A percentile compares a stretch with the other conserved stretches of the same genome.
These are phyloP conservation scores for Remersonia thermophila DNA, from an alignment of 2,329 filamentous ascomycete species.

Conservation along the genomic window DNA sequence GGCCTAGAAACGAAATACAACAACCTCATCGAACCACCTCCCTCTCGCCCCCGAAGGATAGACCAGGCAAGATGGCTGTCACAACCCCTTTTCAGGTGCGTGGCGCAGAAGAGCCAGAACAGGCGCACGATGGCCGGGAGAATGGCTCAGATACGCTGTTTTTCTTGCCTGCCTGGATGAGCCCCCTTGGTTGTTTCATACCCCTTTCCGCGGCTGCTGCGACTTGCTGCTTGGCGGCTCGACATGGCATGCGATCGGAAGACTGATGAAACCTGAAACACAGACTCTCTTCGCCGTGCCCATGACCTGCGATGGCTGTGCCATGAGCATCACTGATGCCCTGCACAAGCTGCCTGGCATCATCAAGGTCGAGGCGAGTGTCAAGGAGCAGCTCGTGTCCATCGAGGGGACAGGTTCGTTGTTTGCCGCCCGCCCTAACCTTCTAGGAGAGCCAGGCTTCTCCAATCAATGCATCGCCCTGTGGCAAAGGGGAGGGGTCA, in stretches of 20 bases:
- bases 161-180: background rate
- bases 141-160: background rate
- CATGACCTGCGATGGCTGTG: slow-evolving; percentile 79
- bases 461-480: background rate
- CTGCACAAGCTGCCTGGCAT: slow-evolving; percentile 70
- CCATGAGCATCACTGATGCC: slow-evolving; percentile 72
- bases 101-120: background rate
- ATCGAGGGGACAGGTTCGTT: slow-evolving; percentile 66
- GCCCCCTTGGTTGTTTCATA: slow-evolving; percentile 6
- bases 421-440: no score
- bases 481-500: no score
- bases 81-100: slow-evolving; percentile 35
- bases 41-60: background rate
- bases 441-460: no score
- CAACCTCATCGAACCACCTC: slow-evolving; percentile 6
- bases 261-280: slow-evolving; percentile 19
- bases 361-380: slow-evolving; percentile 66
- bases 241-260: background rate
- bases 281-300: slow-evolving; percentile 92
- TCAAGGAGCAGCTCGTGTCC: slow-evolving; percentile 71
- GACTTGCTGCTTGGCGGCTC: no score
- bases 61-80: slow-evolving; percentile 28
- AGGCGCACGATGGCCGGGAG: background rate
- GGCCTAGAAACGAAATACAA: slow-evolving; percentile 2
- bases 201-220: background rate